Evolutionary conservation across 1,139 yeast species (phyloP).

Genomic region (Scheffersomyces parashehatae): DNA sequence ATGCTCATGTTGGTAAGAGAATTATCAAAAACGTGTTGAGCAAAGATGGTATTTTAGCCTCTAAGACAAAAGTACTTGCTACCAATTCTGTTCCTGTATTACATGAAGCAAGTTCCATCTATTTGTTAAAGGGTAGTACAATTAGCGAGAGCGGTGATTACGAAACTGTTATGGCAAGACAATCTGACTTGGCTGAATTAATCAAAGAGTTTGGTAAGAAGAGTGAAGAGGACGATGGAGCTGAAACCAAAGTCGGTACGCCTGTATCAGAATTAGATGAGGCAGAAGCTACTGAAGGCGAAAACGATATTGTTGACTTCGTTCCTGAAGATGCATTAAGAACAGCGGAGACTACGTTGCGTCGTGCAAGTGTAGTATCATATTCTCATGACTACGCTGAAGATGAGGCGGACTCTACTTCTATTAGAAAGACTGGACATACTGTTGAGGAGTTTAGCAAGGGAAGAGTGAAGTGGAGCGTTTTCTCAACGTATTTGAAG

Average conservation of each 20-base stretch:
- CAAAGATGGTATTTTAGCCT: conserved; percentile 23
- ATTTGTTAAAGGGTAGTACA: conserved; percentile 26
- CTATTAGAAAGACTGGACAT: conserved; percentile 17
- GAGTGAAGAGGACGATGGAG: conserved; percentile 15
- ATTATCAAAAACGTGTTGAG: conserved; percentile 23
- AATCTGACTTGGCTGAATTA: conserved; percentile 33
- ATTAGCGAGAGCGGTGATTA: conserved; percentile 32
- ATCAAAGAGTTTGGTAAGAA: conserved; percentile 76
- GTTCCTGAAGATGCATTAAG: conserved; percentile 8
- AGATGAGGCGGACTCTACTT: conserved; percentile 16
- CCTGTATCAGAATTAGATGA: background rate
- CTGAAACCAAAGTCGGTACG: background rate
- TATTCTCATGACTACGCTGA: conserved; percentile 20
- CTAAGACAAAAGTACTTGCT: conserved; percentile 28
- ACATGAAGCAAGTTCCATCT: conserved; percentile 33
- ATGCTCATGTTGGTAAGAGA: conserved; percentile 33
- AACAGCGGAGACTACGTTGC: conserved; percentile 6
- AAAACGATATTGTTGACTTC: conserved; percentile 11
- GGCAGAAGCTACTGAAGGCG: conserved; percentile 2
- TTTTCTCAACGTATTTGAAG: conserved; percentile 24
- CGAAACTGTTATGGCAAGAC: conserved; percentile 14
- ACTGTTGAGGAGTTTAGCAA: conserved; percentile 23
- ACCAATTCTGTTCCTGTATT: conserved; percentile 30
- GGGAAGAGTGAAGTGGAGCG: conserved; percentile 25
- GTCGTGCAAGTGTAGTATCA: conserved; percentile 23